Evolutionary conservation across 306 rosid genomes (phyloP), one percentile per base, ranked within the genome.

Genomic region (Arachis hypogaea): DNA sequence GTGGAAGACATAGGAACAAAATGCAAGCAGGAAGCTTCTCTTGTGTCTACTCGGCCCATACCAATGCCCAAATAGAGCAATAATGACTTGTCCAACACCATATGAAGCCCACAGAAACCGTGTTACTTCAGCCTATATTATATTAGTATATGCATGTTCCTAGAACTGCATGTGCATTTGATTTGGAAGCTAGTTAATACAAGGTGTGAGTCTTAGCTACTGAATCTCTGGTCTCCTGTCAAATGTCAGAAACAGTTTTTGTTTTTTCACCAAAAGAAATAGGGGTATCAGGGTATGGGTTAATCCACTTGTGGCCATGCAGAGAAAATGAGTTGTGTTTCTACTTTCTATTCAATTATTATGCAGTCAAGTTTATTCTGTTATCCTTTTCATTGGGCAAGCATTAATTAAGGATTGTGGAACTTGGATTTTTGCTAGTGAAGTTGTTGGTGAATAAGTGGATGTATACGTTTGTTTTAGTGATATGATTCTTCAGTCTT

Each of bases 1-100:
- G 36, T 94, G 98, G 97, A 94, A 89, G 81, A 62, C 92, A 44
- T 86, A 79, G 84, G 69, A 72, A 74, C 71, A 61, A 65, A 69
- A 73, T 29, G 68, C 69, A 65, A 59, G 7, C 36, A 59, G 46
- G 5, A 65, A 71, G 41, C 63, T 69, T 80, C 56, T 47, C 9
- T 66, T 12, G 36, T 66, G 60, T 57, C 61, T 63, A 36, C 28
- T 41, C 42, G 40, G 54, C n/a, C 18, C 62, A 60, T 70, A 47
- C 56, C 82, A 55, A 54, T 46, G 11, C 66, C 70, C 70, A 59
- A 62, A 43, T 30, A 42, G 40, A 3, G 51, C 38, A 64, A n/a
- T 46, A 59, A 46, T 68, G 60, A 62, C 14, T 68, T 33, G 63
- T 60, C 59, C 58, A 33, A 43, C 64, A 58, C 6, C 50, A 38